Evolutionary conservation across 768 basidiomycete genomes (phyloP), one percentile per base, ranked within the genome.

Genomic region (Rhodotorula sphaerocarpa): DNA sequence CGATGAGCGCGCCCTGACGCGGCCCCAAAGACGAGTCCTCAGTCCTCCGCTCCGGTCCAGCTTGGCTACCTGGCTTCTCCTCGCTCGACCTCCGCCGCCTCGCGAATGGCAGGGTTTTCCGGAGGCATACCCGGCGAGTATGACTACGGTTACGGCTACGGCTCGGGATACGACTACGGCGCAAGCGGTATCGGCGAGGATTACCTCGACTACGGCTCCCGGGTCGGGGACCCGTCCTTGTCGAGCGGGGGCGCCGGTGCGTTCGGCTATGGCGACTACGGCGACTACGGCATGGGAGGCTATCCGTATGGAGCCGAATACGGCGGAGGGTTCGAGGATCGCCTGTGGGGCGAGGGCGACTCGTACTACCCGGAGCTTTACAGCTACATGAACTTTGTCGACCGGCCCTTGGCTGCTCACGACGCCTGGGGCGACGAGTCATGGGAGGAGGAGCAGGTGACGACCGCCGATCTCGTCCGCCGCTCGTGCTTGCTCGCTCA

Each of bases 371-470:
- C 47, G 30, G 57, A 50, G 41, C 31, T 44, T 27, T 43, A 41
- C 44, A n/a, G 30, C 36, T 47, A 47, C 55, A 63, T 42, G 43
- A 28, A 34, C 28, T 63, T 18, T n/a, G 25, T 51, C 34, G 33
- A 51, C 34, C 12, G 34, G 3, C 3, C 44, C 14, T 3, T 52
- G 5, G 7, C 27, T 6, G 14, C 53, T 3, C 53, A 46, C 33
- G 55, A 57, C 7, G 61, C 61, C 16, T 63, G 61, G 61, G 10
- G 36, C 1, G 50, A 53, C n/a, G 48, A 48, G 2, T 25, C 30
- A 6, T 63, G 62, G 62, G 45, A 30, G 14, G 41, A 57, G 18
- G 43, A 53, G 18, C 60, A 50, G 48, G 48, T 50, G n/a, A n/a
- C n/a, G n/a, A n/a, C n/a, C n/a, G n/a, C n/a, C n/a, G n/a, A n/a